Evolutionary conservation across 768 basidiomycete genomes (phyloP).

Genomic region (Sporobolomyces pararoseus): DNA sequence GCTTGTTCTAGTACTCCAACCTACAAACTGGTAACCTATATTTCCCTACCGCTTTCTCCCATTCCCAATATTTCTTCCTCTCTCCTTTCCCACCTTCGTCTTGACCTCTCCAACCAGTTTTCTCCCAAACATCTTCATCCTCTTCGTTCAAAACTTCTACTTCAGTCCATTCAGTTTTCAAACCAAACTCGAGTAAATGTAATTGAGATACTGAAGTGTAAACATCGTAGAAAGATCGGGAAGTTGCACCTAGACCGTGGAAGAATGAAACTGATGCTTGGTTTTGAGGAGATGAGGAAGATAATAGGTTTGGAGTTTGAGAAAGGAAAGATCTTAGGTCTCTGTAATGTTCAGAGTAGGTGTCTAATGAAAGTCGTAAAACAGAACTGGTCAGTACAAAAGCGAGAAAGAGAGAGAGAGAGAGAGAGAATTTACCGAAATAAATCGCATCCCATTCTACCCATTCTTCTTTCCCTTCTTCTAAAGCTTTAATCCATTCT

Average conservation of each 20-base stretch:
- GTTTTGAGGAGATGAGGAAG: constrained; percentile 53
- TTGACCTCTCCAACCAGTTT: neutral
- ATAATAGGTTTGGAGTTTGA: constrained; percentile 63
- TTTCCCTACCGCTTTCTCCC: constrained; percentile 35
- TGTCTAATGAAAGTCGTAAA: constrained; percentile 39
- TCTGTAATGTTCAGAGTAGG: constrained; percentile 46
- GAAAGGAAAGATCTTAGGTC: constrained; percentile 74
- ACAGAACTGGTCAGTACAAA: no score
- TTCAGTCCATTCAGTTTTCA: constrained; percentile 76
- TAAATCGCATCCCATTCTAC: constrained; percentile 84
- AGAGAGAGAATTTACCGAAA: constrained; percentile 61
- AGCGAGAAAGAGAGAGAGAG: neutral
- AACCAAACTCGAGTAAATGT: constrained; percentile 75
- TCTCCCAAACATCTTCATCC: constrained; percentile 8
- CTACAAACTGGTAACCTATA: constrained; percentile 38
- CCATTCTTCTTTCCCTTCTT: constrained; percentile 60
- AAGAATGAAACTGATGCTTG: constrained; percentile 74
- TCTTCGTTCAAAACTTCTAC: constrained; percentile 69
- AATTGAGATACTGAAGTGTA: constrained; percentile 77
- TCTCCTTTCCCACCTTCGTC: constrained; percentile 1
- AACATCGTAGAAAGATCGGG: constrained; percentile 69
- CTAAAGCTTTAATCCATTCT: constrained; percentile 60
- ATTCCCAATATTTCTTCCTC: constrained; percentile 35
- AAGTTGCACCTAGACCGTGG: constrained; percentile 93
- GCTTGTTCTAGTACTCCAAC: constrained; percentile 12